Evolutionary conservation across 768 basidiomycete genomes (phyloP).

Genomic region (Lactarius deliciosus): DNA sequence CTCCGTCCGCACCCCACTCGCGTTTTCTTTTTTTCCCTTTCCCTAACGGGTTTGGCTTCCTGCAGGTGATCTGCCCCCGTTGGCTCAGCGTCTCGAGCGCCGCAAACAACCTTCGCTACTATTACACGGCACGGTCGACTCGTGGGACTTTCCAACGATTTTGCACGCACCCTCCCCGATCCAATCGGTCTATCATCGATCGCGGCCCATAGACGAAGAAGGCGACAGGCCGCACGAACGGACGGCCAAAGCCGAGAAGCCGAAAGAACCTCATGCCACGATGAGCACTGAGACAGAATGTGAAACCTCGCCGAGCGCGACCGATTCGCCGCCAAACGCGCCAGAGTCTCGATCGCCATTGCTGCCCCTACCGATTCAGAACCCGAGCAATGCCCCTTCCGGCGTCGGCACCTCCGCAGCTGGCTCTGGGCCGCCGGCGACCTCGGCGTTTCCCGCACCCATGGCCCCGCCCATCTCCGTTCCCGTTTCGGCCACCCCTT

Average conservation of each 20-base stretch:
- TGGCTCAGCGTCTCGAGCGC: conserved; percentile 72
- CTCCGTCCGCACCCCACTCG: conserved; percentile 46
- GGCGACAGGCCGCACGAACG: background rate
- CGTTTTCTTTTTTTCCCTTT: background rate
- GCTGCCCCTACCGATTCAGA: background rate
- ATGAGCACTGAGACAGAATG: background rate
- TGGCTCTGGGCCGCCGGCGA: background rate
- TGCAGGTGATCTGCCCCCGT: conserved; percentile 66
- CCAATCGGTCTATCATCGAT: conserved; percentile 11
- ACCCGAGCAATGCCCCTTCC: background rate
- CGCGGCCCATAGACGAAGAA: background rate
- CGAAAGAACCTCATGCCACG: background rate
- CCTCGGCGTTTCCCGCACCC: background rate
- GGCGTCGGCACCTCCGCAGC: background rate
- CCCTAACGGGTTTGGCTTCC: background rate
- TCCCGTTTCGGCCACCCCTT: background rate
- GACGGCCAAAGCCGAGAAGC: background rate
- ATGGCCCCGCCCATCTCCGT: background rate
- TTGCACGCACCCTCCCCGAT: conserved; percentile 16
- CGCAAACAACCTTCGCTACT: conserved; percentile 42
- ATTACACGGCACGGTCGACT: conserved; percentile 58
- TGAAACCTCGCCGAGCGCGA: background rate
- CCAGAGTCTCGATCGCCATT: background rate
- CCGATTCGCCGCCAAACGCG: background rate
- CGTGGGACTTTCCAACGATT: conserved; percentile 73